Evolutionary conservation across 306 rosid species (phyloP).

Genomic region (Alnus glutinosa): DNA sequence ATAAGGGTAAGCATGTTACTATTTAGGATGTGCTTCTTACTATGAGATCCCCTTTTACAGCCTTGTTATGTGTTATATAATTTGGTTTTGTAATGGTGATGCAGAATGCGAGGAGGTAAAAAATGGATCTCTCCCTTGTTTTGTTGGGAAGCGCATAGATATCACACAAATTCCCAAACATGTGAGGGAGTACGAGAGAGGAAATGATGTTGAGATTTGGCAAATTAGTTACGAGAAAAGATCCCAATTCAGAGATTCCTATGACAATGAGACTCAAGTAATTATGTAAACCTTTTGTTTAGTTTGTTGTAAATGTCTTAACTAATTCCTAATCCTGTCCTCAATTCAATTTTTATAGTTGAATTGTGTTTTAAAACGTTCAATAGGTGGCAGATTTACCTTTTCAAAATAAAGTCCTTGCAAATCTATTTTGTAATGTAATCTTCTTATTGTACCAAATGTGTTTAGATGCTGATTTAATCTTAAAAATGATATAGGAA

Average conservation of each 20-base stretch:
- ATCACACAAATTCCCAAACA: conserved; percentile 64
- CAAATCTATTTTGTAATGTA: too few species aligned
- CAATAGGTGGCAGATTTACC: too few species aligned
- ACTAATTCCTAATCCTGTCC: background rate
- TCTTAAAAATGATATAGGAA: too few species aligned
- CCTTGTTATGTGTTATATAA: conserved; percentile 1
- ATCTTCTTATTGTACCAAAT: too few species aligned
- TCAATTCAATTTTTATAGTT: background rate
- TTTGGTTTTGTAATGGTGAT: conserved; percentile 31
- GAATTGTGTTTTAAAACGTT: too few species aligned
- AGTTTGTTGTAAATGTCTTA: background rate
- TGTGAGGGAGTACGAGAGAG: conserved; percentile 66
- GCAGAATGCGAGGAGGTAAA: conserved; percentile 44
- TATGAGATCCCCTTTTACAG: background rate
- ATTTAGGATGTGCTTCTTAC: background rate
- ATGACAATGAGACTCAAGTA: background rate
- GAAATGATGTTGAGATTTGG: conserved; percentile 80
- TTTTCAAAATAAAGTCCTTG: too few species aligned
- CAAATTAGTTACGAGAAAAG: conserved; percentile 49
- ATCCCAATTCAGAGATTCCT: background rate
- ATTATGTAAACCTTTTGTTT: background rate
- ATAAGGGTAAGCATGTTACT: conserved; percentile 43
- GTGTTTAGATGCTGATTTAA: too few species aligned
- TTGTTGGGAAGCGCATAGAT: conserved; percentile 63
- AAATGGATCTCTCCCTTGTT: conserved; percentile 32